Base-by-base conservation (phyloP, 768 basidiomycete species). In the Mycena chlorophos region DNA sequence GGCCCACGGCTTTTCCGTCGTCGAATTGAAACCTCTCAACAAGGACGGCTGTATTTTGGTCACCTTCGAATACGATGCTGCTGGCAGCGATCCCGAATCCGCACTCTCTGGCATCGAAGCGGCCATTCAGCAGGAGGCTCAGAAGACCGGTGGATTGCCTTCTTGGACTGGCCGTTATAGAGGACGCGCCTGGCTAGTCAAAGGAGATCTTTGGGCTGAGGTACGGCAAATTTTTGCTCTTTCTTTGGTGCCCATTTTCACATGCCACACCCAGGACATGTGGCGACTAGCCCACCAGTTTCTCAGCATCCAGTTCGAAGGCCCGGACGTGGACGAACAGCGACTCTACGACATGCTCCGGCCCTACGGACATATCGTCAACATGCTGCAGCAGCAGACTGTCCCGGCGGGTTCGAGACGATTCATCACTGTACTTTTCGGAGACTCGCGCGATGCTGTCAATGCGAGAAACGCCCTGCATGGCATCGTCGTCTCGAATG, bases 31-130 rank as follows among this genome's bases (percentile, higher is more conserved):
- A 50, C 84, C 85, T 5, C 78, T 84, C 57, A 69, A 72, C 49
- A 95, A 94, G 63, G 92, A 94, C 57, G 93, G 93, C 2, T 94
- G 94, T 4, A 86, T 91, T 16, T 94, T 92, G 66, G 86, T 94
- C 31, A 78, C 77, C 28, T 92, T 94, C 67, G 71, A 75, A 20
- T 95, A 87, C 64, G 69, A 61, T 27, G 69, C 56, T n/a, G n/a
- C n/a, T n/a, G n/a, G n/a, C 3, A 62, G 58, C 27, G 72, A 73
- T 57, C 60, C 66, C 17, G 71, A 80, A 20, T 65, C 55, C 16
- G 76, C 78, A 12, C 65, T 84, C 6, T 67, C 69, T 23, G 70
- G 71, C 2, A 81, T 94, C 4, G 73, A 87, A 60, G 62, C 69
- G 2, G 71, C 76, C 20, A 64, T 90, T 1, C 72, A 74, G 49